A percentile compares a stretch with the other conserved stretches of the same genome.
Conservation (phyloP, 495 filamentous ascomycete genomes). For the Aspergillus coremiiformis region DNA sequence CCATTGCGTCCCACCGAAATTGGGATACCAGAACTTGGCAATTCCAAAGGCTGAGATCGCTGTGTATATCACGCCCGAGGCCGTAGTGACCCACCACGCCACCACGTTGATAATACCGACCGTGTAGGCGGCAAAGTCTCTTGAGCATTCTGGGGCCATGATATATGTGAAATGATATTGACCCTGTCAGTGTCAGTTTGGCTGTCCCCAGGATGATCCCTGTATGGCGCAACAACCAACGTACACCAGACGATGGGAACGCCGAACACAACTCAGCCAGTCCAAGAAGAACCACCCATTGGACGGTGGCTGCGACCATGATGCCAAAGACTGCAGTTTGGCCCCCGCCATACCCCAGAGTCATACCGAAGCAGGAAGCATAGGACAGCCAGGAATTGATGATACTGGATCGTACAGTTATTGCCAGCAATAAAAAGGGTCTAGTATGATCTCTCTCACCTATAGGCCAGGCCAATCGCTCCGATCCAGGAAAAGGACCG, state of each 20-base stretch:
- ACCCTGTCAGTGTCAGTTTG: slow-evolving; percentile 10
- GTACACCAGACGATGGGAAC: slow-evolving; percentile 24
- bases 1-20: slow-evolving; percentile 18
- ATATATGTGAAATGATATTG: slow-evolving; percentile 29
- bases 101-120: slow-evolving; percentile 24
- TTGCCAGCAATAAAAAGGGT: neutral
- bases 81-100: slow-evolving; percentile 22
- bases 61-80: slow-evolving; percentile 10
- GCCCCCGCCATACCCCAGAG: slow-evolving; percentile 18
- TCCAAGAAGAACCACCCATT: slow-evolving; percentile 24
- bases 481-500: slow-evolving; percentile 19
- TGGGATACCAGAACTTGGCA: slow-evolving; percentile 15
- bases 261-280: slow-evolving; percentile 21
- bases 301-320: slow-evolving; percentile 11
- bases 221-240: neutral
- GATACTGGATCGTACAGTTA: slow-evolving; percentile 13
- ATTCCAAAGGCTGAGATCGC: slow-evolving; percentile 19
- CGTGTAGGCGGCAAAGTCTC: slow-evolving; percentile 21
- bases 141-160: slow-evolving; percentile 17
- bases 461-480: slow-evolving; percentile 12
- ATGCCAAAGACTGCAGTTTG: slow-evolving; percentile 18
- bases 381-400: slow-evolving; percentile 24
- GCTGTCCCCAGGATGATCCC: neutral
- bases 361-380: slow-evolving; percentile 15
- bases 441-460: slow-evolving; percentile 5